phyloP scores from a whole-genome alignment of 805 yeast genomes.

The Torulaspora maleeae region DNA sequence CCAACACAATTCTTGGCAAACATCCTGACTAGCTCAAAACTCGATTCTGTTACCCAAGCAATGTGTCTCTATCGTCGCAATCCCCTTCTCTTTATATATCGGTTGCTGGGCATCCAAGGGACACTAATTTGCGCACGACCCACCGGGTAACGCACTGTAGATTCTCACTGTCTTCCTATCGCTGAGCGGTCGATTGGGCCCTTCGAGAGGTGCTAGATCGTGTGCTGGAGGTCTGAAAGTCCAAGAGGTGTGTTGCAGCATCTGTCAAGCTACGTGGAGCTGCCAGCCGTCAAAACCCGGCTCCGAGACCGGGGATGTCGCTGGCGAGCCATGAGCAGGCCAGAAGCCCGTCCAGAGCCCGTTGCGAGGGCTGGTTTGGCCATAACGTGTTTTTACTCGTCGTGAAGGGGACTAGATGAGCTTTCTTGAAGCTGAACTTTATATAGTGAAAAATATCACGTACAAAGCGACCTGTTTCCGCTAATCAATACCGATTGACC shows the following conservation, averaged over 20 bases:
- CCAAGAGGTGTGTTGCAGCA: too few relatives aligned
- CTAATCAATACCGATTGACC: neutral
- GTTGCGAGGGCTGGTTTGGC: neutral
- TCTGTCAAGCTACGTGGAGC: too few relatives aligned
- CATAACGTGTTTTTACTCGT: neutral
- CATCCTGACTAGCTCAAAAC: conserved; percentile 4
- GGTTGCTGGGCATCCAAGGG: neutral
- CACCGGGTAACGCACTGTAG: conserved; percentile 1
- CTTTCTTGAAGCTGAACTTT: neutral
- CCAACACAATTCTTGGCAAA: conserved; percentile 12
- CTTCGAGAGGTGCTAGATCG: neutral
- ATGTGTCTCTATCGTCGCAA: neutral
- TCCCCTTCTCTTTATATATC: neutral
- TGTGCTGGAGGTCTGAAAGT: too few relatives aligned
- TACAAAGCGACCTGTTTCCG: neutral
- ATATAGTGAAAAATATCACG: neutral
- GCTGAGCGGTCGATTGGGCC: neutral
- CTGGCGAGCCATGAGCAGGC: too few relatives aligned
- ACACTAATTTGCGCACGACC: neutral
- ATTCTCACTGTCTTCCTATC: neutral
- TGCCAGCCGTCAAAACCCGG: too few relatives aligned
- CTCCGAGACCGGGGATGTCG: too few relatives aligned
- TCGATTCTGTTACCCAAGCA: too few relatives aligned
- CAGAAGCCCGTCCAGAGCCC: too few relatives aligned
- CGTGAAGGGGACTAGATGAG: neutral